These are phyloP conservation scores for Flaveria robusta DNA, from an alignment of 129 eudicot genomes.

Conservation along the genomic window DNA sequence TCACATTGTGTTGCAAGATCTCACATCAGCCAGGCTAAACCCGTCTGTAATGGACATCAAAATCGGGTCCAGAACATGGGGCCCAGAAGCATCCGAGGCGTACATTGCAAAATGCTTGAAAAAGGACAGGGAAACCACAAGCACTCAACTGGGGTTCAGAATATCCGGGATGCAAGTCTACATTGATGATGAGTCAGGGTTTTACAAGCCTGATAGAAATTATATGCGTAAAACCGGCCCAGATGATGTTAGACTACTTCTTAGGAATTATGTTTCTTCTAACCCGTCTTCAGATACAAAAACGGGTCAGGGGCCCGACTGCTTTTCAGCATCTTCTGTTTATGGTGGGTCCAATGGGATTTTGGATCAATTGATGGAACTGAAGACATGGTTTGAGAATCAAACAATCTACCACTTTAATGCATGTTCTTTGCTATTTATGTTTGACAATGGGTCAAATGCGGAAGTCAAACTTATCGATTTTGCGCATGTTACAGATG, in stretches of 20 bases:
- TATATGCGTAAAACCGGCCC: slow-evolving; percentile 41
- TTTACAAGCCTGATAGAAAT: slow-evolving; percentile 64
- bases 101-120: slow-evolving; percentile 67
- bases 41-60: slow-evolving; percentile 86
- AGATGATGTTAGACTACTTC: slow-evolving; percentile 51
- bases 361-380: slow-evolving; percentile 70
- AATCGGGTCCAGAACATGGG: slow-evolving; percentile 90
- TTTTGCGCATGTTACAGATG: slow-evolving; percentile 82
- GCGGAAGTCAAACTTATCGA: slow-evolving; percentile 74
- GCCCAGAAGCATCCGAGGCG: slow-evolving; percentile 57
- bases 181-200: slow-evolving; percentile 46
- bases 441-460: slow-evolving; percentile 53
- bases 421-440: slow-evolving; percentile 77
- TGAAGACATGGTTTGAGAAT: slow-evolving; percentile 89
- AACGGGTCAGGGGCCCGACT: slow-evolving; percentile 42
- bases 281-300: slow-evolving; percentile 39
- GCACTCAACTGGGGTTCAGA: slow-evolving; percentile 63
- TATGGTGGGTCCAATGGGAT: slow-evolving; percentile 79
- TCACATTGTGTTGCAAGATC: slow-evolving; percentile 73
- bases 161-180: slow-evolving; percentile 68
- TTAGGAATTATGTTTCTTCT: slow-evolving; percentile 74
- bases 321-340: slow-evolving; percentile 57
- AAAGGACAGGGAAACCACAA: slow-evolving; percentile 68
- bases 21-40: slow-evolving; percentile 39
- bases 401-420: slow-evolving; percentile 76